Evolutionary conservation across 1,284 basidiomycete species (phyloP), one percentile per base, ranked within the genome.

Genomic region (Violaceomyces palustris): DNA sequence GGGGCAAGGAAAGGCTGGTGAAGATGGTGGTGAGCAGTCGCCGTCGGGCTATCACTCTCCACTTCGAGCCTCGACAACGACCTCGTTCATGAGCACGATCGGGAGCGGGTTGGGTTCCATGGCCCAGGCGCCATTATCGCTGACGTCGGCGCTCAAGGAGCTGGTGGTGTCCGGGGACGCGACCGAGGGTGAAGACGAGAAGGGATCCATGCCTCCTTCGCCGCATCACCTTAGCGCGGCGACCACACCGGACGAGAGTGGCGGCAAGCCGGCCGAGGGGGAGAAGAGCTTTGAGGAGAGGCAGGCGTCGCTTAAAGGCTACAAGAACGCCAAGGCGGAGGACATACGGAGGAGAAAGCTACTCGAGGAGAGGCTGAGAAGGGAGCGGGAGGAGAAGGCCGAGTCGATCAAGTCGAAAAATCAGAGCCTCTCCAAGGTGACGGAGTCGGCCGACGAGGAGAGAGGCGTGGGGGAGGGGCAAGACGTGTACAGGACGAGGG

Each of bases 251-350:
- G 17, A 21, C 11, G n/a, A n/a, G n/a, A n/a, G n/a, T n/a, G n/a
- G n/a, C n/a, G n/a, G n/a, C n/a, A n/a, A n/a, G n/a, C n/a, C n/a
- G n/a, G n/a, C n/a, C 6, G 26, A 22, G 2, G 40, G 25, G 0
- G 36, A 40, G 7, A 46, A 50, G 17, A 42, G 32, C 12, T 45
- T 45, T 27, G 45, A 56, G 30, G 42, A 53, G 28, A 55, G 39
- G 24, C 42, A 48, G 45, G 23, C 17, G 8, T n/a, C 45, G 1
- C 35, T 50, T 25, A 60, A 48, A 25, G 48, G 50, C 4, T 57
- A 56, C 33, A 63, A 63, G 49, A 60, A 55, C 31, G 59, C 59
- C 2, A 62, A 63, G 30, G 56, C 51, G 8, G 59, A 62, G 34
- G 60, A 63, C 18, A 39, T 55, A 8, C n/a, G 52, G 4, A n/a